A percentile compares a stretch with the other conserved stretches of the same genome.
These are phyloP conservation scores for Orbilia javanica DNA, from an alignment of 2,329 filamentous ascomycete genomes.

Conservation along the genomic window DNA sequence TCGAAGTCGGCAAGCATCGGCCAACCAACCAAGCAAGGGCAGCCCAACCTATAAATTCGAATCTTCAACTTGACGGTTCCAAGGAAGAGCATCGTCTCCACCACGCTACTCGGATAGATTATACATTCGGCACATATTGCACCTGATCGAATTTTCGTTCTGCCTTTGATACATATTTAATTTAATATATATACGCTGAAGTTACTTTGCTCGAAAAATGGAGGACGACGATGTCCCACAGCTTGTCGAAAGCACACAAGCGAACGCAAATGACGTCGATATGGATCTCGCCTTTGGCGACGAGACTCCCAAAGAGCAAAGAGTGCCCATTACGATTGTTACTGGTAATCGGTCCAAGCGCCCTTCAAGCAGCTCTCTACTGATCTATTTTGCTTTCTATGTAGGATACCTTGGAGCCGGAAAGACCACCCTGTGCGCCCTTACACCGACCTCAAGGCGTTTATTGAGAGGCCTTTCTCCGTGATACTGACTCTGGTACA, in stretches of 20 bases:
- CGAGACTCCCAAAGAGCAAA: slow-evolving; percentile 70
- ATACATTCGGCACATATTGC: neutral
- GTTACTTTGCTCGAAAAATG: slow-evolving; percentile 26
- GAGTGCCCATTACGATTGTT: slow-evolving; percentile 86
- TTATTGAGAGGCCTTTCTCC: neutral
- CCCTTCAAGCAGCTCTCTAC: slow-evolving; percentile 36
- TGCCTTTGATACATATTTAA: too few species aligned
- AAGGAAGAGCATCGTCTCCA: too few species aligned
- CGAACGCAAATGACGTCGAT: slow-evolving; percentile 68
- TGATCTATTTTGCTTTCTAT: slow-evolving; percentile 4
- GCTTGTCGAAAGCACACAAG: slow-evolving; percentile 73
- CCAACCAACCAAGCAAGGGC: neutral
- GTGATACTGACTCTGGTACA: slow-evolving; percentile 32
- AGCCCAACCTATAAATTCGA: neutral
- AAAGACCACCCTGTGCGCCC: slow-evolving; percentile 80
- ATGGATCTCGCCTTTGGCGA: slow-evolving; percentile 64
- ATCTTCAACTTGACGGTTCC: too few species aligned
- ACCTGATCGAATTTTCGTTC: too few species aligned
- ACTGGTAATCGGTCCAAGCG: slow-evolving; percentile 71
- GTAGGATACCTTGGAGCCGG: slow-evolving; percentile 92
- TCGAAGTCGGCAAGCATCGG: slow-evolving; percentile 40
- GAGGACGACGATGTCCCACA: slow-evolving; percentile 74
- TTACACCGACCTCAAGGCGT: neutral
- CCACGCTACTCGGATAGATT: neutral
- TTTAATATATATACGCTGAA: too few species aligned